These are phyloP conservation scores for Veloboletus limbatus DNA, from an alignment of 1,284 basidiomycete species.

Conservation along the genomic window DNA sequence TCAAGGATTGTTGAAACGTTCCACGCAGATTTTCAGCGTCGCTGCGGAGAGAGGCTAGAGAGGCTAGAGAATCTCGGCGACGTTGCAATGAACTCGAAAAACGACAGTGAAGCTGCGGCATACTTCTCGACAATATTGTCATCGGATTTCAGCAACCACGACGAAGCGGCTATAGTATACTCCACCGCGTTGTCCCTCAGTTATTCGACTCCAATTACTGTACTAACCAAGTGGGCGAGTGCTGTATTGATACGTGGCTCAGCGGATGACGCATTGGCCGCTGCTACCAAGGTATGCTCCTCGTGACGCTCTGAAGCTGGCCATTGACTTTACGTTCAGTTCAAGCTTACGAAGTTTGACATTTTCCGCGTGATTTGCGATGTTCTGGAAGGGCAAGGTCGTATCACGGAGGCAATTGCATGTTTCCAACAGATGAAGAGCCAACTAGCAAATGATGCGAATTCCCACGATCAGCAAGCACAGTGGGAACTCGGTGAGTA, in stretches of 20 bases:
- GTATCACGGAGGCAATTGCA: not conserved
- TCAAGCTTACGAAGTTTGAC: not conserved
- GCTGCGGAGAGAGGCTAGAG: not conserved
- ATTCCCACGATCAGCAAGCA: not conserved
- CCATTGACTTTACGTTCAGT: conserved; percentile 1
- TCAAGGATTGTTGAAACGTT: not conserved
- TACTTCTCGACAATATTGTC: not conserved
- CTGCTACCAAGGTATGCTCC: conserved; percentile 2
- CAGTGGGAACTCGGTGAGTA: conserved; percentile 8
- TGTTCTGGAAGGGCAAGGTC: not conserved
- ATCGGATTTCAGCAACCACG: too few relatives aligned
- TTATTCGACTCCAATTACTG: not conserved
- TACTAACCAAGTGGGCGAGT: conserved; percentile 10
- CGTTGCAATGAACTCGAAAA: not conserved
- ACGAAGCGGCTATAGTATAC: conserved; percentile 7
- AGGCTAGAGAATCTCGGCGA: conserved; percentile 3
- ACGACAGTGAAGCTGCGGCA: not conserved
- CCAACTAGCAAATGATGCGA: not conserved
- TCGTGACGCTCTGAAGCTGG: not conserved
- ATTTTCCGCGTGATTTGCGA: conserved; percentile 5
- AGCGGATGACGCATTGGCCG: not conserved
- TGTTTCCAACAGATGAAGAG: conserved; percentile 4
- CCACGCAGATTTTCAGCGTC: conserved; percentile 1
- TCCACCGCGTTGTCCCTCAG: conserved; percentile 2
- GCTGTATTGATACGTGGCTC: not conserved